phyloP scores from a whole-genome alignment of 306 rosid species.

The Malus sylvestris region DNA sequence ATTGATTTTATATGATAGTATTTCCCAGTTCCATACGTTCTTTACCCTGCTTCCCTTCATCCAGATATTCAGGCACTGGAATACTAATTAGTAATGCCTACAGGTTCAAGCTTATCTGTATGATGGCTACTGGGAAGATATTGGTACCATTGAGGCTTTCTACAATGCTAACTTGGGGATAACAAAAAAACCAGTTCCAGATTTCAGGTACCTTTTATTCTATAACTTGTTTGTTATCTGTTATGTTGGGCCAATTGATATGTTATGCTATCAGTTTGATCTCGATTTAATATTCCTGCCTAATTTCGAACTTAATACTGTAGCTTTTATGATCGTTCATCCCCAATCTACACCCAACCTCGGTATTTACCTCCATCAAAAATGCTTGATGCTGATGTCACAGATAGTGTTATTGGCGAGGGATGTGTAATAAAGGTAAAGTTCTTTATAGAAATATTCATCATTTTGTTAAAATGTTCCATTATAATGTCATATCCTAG shows the following conservation, averaged over 20 bases:
- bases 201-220: conserved; percentile 58
- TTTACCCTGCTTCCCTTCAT: not conserved
- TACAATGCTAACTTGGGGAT: conserved; percentile 95
- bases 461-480: not conserved
- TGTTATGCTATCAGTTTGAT: conserved; percentile 7
- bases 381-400: conserved; percentile 98
- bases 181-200: conserved; percentile 94
- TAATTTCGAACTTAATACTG: conserved; percentile 15
- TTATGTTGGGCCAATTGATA: not conserved
- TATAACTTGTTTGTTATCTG: not conserved
- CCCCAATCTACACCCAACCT: conserved; percentile 99
- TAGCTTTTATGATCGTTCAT: conserved; percentile 96
- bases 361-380: conserved; percentile 96
- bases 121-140: conserved; percentile 99
- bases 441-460: conserved; percentile 2
- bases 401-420: conserved; percentile 96
- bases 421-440: conserved; percentile 95
- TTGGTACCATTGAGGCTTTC: conserved; percentile 98
- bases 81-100: conserved; percentile 13
- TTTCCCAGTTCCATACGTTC: not conserved
- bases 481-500: not conserved
- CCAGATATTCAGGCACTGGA: not conserved
- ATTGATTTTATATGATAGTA: not conserved
- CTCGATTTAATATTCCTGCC: conserved; percentile 2
- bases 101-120: conserved; percentile 97